A percentile compares a stretch with the other conserved stretches of the same genome.
These are phyloP conservation scores for Monosporozyma yasuniensis DNA, from an alignment of 805 yeast genomes.

Conservation along the genomic window DNA sequence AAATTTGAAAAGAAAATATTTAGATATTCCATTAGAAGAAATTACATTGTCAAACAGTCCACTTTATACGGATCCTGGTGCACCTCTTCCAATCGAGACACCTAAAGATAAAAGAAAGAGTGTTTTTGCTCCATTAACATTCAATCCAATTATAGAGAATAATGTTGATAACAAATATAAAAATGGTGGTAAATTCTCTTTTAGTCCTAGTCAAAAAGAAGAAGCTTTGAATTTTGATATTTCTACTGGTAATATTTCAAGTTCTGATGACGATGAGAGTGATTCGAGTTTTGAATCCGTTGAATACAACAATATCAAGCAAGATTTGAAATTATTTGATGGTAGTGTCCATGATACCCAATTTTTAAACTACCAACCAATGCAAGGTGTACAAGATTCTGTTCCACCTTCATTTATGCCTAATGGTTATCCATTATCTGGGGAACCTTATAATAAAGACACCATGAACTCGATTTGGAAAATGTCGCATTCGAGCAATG, in stretches of 20 bases:
- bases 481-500: slow-evolving; percentile 13
- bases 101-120: slow-evolving; percentile 45
- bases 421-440: slow-evolving; percentile 2
- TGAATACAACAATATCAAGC: slow-evolving; percentile 15
- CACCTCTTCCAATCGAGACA: slow-evolving; percentile 57
- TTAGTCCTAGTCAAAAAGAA: slow-evolving; percentile 23
- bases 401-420: slow-evolving; percentile 11
- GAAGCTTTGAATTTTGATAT: slow-evolving; percentile 28
- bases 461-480: slow-evolving; percentile 23
- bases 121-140: slow-evolving; percentile 71
- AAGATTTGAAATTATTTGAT: slow-evolving; percentile 15
- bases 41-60: slow-evolving; percentile 48
- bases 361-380: slow-evolving; percentile 9
- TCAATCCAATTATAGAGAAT: slow-evolving; percentile 69
- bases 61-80: slow-evolving; percentile 71
- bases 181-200: slow-evolving; percentile 80
- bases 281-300: slow-evolving; percentile 22
- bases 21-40: slow-evolving; percentile 51
- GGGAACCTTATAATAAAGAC: slow-evolving; percentile 13
- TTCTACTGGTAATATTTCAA: slow-evolving; percentile 24
- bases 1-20: slow-evolving; percentile 22
- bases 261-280: slow-evolving; percentile 28
- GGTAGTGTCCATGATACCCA: slow-evolving; percentile 12
- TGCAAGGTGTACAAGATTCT: slow-evolving; percentile 12
- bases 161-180: slow-evolving; percentile 80